Percentiles rank a stretch among this genome's conserved stretches.
These are phyloP conservation scores for Juncus effusus DNA, from an alignment of 176 grass and related monocot species.

Conservation along the genomic window DNA sequence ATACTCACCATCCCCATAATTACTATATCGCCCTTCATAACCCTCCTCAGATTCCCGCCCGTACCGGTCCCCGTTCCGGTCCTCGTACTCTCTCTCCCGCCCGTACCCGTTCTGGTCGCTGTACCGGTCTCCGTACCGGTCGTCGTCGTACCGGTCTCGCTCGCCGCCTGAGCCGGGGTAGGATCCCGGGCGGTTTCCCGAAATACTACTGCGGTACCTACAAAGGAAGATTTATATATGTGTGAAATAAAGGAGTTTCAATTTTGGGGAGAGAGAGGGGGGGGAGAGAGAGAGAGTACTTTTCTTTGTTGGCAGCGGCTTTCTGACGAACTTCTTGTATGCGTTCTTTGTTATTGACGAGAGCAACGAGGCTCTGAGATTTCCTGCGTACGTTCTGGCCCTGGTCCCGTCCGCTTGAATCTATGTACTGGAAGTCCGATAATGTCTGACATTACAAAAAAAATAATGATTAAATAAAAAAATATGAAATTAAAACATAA, in stretches of 20 bases:
- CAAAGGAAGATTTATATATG: constrained; percentile 14
- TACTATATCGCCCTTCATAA: constrained; percentile 30
- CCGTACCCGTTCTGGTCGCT: constrained; percentile 72
- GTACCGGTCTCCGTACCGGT: constrained; percentile 50
- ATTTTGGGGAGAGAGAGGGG: neutral
- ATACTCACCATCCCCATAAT: constrained; percentile 72
- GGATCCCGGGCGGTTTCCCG: constrained; percentile 44
- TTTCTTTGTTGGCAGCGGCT: constrained; percentile 73
- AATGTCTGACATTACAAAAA: constrained; percentile 51
- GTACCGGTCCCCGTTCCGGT: constrained; percentile 44
- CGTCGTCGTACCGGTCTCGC: constrained; percentile 59
- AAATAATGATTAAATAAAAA: neutral
- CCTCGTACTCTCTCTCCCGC: constrained; percentile 77
- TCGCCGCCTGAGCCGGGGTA: constrained; percentile 43
- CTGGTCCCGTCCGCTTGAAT: constrained; percentile 90
- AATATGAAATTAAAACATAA: neutral
- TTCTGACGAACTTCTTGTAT: constrained; percentile 94
- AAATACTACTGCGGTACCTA: constrained; percentile 65
- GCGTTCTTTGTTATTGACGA: constrained; percentile 98
- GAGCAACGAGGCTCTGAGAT: constrained; percentile 86
- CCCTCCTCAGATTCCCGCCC: constrained; percentile 72
- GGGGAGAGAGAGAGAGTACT: constrained; percentile 35
- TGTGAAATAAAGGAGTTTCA: neutral
- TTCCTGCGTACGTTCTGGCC: constrained; percentile 89
- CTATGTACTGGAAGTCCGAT: constrained; percentile 96